These are phyloP conservation scores for Candida oleophila DNA, from an alignment of 805 yeast species.

Conservation along the genomic window DNA sequence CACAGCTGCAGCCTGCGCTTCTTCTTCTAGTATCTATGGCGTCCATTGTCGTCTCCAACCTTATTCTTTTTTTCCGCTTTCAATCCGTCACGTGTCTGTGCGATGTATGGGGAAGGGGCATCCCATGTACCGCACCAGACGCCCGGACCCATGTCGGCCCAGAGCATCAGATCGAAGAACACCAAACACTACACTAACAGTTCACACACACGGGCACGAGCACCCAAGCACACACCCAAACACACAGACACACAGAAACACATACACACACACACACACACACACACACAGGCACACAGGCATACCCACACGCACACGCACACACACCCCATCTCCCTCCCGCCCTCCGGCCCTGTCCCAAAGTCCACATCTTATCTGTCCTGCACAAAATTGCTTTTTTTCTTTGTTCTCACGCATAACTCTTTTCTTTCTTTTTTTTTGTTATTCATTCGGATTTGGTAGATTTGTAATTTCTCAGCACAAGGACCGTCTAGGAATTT, in stretches of 20 bases:
- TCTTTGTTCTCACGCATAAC: neutral
- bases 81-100: too few relatives aligned
- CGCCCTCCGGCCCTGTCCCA: neutral
- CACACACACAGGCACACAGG: neutral
- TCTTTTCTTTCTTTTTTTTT: neutral
- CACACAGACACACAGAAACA: neutral
- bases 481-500: too few relatives aligned
- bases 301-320: neutral
- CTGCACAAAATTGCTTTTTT: neutral
- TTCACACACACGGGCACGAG: neutral
- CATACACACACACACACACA: neutral
- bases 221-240: neutral
- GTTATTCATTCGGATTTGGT: neutral
- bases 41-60: too few relatives aligned
- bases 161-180: too few relatives aligned
- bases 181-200: too few relatives aligned
- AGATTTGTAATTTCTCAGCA: neutral
- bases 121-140: too few relatives aligned
- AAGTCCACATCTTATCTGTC: neutral
- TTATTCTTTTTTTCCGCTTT: too few relatives aligned
- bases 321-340: neutral
- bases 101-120: too few relatives aligned
- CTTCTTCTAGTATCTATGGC: too few relatives aligned
- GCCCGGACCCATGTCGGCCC: too few relatives aligned
- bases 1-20: too few relatives aligned